These are phyloP conservation scores for Diaporthe vaccinii DNA, from an alignment of 2,329 filamentous ascomycete genomes.

Conservation along the genomic window DNA sequence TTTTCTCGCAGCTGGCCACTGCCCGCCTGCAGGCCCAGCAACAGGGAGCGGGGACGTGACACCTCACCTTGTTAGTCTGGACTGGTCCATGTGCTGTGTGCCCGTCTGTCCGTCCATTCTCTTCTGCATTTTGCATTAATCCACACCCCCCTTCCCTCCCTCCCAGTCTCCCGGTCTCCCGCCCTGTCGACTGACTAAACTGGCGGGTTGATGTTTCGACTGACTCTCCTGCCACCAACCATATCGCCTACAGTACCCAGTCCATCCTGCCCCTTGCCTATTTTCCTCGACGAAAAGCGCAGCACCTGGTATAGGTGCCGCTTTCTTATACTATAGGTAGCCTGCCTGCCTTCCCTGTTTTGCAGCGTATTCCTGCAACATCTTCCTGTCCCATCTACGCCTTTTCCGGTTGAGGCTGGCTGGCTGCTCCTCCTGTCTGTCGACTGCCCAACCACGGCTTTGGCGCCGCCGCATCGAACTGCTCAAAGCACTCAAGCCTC, in stretches of 20 bases:
- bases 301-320: neutral
- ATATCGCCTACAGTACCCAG: constrained; percentile 3
- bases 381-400: constrained; percentile 6
- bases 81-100: constrained; percentile 11
- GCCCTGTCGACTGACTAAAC: constrained; percentile 10
- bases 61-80: constrained; percentile 31
- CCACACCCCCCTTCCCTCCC: constrained; percentile 14
- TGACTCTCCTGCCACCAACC: constrained; percentile 32
- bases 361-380: constrained; percentile 17
- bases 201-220: constrained; percentile 22
- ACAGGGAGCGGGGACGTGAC: neutral
- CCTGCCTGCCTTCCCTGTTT: constrained; percentile 27
- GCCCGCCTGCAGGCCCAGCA: constrained; percentile 11
- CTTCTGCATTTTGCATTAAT: constrained; percentile 21
- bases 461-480: constrained; percentile 11
- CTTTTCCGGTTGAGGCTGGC: constrained; percentile 6
- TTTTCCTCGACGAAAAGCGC: neutral
- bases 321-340: constrained; percentile 22
- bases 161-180: constrained; percentile 4
- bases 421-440: neutral
- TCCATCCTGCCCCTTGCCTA: constrained; percentile 11
- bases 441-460: neutral
- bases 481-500: constrained; percentile 25
- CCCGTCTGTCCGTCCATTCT: neutral
- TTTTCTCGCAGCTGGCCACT: neutral